Evolutionary conservation across 352 stramenopile species (phyloP), one percentile per base, ranked within the genome.

Genomic region (Pythium periplocum): DNA sequence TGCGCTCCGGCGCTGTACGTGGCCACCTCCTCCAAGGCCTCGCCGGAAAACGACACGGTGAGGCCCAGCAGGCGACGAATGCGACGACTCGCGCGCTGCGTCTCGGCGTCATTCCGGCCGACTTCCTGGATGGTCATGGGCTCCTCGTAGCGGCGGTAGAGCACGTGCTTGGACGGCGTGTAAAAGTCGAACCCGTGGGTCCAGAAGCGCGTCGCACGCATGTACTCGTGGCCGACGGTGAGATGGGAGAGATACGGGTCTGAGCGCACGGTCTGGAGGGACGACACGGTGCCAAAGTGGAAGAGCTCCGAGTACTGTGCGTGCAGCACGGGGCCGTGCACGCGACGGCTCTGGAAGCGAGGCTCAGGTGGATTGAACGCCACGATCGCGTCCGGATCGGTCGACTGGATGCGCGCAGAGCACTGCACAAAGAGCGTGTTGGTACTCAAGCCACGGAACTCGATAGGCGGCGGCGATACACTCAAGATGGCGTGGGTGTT

Each of bases 141-240:
- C 58, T 68, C 78, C 12, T 71, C 65, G 58, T 94, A 92, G 35
- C 62, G 67, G 56, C 68, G 77, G 52, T 82, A 90, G 3, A 91
- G 46, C n/a, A 80, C 55, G 65, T 86, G 73, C 12, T 75, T 47
- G 17, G 74, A 73, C 5, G 81, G 85, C 17, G 85, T 63, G 61
- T 95, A 95, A 44, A 95, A 93, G 41, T 95, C 85, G 64, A 87
- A 93, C 33, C 83, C 85, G 12, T 69, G 65, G 33, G 85, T 95
- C 85, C 85, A 95, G 58, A 93, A 95, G 32, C 85, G 81, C 32
- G 81, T 74, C 2, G 85, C 85, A 12, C 85, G 81, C 46, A 75
- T 71, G 57, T 90, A 95, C 39, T 93, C 83, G 57, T 80, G 55
- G 12, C 83, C 85, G 44, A 87, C 68, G 1, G 62, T 71, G 26